A percentile compares a stretch with the other conserved stretches of the same genome.
Conservation (phyloP, 345 rosid genomes). For the Linum usitatissimum region DNA sequence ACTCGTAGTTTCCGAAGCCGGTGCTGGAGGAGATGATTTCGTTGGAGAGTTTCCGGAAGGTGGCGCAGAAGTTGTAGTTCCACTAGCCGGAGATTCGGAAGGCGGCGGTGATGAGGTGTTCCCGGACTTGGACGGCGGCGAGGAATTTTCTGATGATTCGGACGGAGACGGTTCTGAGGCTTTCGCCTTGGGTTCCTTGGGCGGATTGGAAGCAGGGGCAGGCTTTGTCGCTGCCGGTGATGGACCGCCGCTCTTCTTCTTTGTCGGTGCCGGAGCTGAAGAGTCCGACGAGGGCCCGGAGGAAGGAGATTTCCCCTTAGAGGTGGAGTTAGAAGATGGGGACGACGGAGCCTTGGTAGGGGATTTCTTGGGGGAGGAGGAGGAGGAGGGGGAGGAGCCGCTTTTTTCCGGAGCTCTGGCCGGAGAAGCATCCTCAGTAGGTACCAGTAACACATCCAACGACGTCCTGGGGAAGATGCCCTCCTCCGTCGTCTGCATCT, state of each 20-base stretch:
- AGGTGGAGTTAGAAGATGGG: not conserved
- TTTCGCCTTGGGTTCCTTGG: not conserved
- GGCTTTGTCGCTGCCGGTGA: not conserved
- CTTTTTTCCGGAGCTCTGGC: not conserved
- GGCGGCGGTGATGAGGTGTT: not conserved
- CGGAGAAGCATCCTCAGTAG: not conserved
- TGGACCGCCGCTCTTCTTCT: not conserved
- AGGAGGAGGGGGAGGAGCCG: not conserved
- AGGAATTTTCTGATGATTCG: not conserved
- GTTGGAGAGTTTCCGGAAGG: not conserved
- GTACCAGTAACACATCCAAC: no score
- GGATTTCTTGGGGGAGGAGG: not conserved
- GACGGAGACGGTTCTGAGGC: not conserved
- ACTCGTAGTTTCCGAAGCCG: not conserved
- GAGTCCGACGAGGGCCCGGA: not conserved
- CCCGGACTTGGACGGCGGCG: not conserved
- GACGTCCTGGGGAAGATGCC: no score
- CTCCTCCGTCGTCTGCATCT: not conserved
- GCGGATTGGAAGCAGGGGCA: not conserved
- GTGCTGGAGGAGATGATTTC: not conserved
- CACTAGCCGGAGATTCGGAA: not conserved
- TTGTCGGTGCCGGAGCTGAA: not conserved
- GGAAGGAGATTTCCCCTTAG: not conserved
- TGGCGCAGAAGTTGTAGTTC: not conserved
- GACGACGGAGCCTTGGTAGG: not conserved